Conservation (phyloP, 169 alveolate genomes). For the Ichthyophthirius multifiliis region DNA sequence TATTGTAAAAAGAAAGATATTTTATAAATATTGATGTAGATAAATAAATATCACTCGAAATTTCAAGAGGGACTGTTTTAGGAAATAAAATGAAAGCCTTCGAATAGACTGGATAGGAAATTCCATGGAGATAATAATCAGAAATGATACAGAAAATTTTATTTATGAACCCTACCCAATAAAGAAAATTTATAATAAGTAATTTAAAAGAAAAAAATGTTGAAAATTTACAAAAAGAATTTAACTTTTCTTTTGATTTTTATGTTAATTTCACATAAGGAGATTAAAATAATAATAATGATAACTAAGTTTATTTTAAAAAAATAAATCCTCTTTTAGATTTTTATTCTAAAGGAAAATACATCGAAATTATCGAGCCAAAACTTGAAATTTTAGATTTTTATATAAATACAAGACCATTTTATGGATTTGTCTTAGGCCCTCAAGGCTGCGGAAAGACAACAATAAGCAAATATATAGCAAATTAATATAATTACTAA, state of each 20-base stretch:
- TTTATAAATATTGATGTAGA: neutral
- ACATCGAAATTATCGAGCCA: neutral
- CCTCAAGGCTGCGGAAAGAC: slow-evolving; percentile 7
- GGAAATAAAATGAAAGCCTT: neutral
- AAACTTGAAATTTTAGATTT: slow-evolving; percentile 2
- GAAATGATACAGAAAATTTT: neutral
- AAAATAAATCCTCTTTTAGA: slow-evolving; percentile 7
- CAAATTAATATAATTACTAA: slow-evolving; percentile 11
- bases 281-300: neutral
- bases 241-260: neutral
- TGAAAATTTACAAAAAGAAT: neutral
- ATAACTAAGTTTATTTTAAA: slow-evolving; percentile 6
- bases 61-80: neutral
- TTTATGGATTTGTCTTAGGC: slow-evolving; percentile 16
- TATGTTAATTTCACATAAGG: neutral
- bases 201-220: slow-evolving; percentile 1
- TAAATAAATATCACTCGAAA: neutral
- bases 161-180: slow-evolving; percentile 3
- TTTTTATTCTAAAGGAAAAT: slow-evolving; percentile 1
- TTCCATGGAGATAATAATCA: neutral
- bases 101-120: neutral
- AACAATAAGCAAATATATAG: slow-evolving; percentile 14
- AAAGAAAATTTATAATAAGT: slow-evolving; percentile 3
- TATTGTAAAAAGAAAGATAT: neutral
- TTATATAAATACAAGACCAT: neutral